phyloP scores from a whole-genome alignment of 208 protist species.

The Leishmania tropica region DNA sequence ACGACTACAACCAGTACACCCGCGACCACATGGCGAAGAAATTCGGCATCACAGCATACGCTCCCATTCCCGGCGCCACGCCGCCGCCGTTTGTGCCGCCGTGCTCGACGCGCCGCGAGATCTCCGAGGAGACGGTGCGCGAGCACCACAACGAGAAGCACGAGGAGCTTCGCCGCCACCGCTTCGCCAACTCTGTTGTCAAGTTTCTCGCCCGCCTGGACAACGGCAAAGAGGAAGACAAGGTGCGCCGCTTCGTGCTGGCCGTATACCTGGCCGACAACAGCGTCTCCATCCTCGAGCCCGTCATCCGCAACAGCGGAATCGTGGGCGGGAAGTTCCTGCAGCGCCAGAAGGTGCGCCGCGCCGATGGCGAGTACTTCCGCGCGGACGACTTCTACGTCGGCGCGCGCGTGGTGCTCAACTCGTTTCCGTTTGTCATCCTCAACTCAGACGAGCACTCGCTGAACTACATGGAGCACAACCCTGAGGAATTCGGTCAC shows the following conservation, averaged over 20 bases:
- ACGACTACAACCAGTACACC: conserved; percentile 96
- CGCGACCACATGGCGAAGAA: conserved; percentile 79
- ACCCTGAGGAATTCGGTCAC: conserved; percentile 78
- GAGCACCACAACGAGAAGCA: conserved; percentile 74
- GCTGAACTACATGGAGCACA: conserved; percentile 93
- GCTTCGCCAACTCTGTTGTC: conserved; percentile 82
- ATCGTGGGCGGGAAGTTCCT: conserved; percentile 95
- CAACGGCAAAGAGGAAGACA: conserved; percentile 80
- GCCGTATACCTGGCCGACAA: conserved; percentile 93
- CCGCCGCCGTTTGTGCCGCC: conserved; percentile 70
- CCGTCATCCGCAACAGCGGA: conserved; percentile 92
- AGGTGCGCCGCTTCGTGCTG: conserved; percentile 91
- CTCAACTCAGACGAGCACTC: conserved; percentile 89
- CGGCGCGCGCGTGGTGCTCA: conserved; percentile 76
- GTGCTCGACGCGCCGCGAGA: conserved; percentile 80
- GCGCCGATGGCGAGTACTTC: conserved; percentile 62
- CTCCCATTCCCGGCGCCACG: conserved; percentile 60
- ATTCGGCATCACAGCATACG: conserved; percentile 69
- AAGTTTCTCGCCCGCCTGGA: conserved; percentile 93
- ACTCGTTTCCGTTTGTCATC: conserved; percentile 84
- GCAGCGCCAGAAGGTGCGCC: conserved; percentile 79
- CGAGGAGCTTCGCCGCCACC: conserved; percentile 82
- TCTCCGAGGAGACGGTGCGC: conserved; percentile 85
- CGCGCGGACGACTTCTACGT: conserved; percentile 89
- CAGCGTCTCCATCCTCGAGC: conserved; percentile 93